phyloP scores from a whole-genome alignment of 108 stramenopile genomes.

The Fragilaria radians region DNA sequence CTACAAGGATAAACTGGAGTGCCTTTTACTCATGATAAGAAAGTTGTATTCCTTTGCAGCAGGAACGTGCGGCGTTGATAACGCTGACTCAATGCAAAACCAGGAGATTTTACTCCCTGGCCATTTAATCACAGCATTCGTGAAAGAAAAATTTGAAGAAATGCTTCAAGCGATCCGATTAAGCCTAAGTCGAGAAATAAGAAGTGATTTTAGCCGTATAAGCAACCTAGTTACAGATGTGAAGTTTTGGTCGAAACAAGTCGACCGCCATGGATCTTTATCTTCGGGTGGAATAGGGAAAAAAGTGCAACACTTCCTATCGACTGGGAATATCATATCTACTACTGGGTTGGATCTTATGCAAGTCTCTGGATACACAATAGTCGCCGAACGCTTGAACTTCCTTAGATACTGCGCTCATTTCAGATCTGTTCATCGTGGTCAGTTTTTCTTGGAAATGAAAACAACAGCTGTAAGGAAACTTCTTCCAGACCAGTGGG shows the following conservation, averaged over 20 bases:
- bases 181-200: constrained; percentile 64
- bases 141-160: constrained; percentile 96
- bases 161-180: constrained; percentile 58
- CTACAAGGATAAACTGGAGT: constrained; percentile 90
- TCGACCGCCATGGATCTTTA: constrained; percentile 65
- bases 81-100: constrained; percentile 93
- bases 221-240: constrained; percentile 33
- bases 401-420: constrained; percentile 94
- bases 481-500: constrained; percentile 99
- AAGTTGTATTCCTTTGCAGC: constrained; percentile 94
- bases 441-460: constrained; percentile 99
- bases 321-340: constrained; percentile 94
- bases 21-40: constrained; percentile 77
- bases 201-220: constrained; percentile 44
- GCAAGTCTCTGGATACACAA: constrained; percentile 97
- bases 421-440: constrained; percentile 98
- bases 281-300: constrained; percentile 76
- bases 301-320: constrained; percentile 89
- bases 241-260: constrained; percentile 57
- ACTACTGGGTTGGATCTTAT: constrained; percentile 93
- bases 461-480: constrained; percentile 98
- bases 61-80: constrained; percentile 92
- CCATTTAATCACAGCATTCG: constrained; percentile 80
- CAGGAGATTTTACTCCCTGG: constrained; percentile 93
- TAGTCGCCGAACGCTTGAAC: constrained; percentile 97